Base-by-base conservation (phyloP, 2,329 filamentous ascomycete genomes). In the Paracorniculantispora psalliotae region DNA sequence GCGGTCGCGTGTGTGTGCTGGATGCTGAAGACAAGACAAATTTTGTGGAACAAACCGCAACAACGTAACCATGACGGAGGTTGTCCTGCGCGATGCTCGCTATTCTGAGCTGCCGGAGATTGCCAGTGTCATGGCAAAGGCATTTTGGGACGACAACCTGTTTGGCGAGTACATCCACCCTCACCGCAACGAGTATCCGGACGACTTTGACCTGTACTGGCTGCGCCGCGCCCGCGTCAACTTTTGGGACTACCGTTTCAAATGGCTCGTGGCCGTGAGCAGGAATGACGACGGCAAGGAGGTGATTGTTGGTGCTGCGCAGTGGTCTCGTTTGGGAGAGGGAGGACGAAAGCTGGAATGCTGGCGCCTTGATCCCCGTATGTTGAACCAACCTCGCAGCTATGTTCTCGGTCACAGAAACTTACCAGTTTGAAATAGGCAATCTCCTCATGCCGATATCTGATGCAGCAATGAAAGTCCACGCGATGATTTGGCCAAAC, bases 101-200 rank as follows among this genome's bases (percentile, higher is more conserved):
- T 66, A 61, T 56, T 39, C 57, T 21, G 69, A 71, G 28, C 65
- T 71, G 1, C 63, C 65, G 0, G 64, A 63, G 37, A 66, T 73
- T 49, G 67, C 70, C 10, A 63, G 66, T 62, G 59, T 70, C 10
- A 61, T 69, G 56, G 66, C 72, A 5, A 61, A 61, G 17, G 71
- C 71, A 0, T 75, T 75, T 55, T 66, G 66, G 63, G 64, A 73
- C 7, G 71, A 75, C 28, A 66, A 67, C 12, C 49, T 75, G 7
- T 72, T 72, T 35, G 72, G 71, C 21, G 60, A 67, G 2, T 60
- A 71, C 21, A 71, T 74, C 25, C 69, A 73, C 51, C 72, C 72
- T 3, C 63, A 69, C 56, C 71, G 72, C 21, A 57, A 67, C 4
- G 51, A 69, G 28, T 67, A 68, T 39, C 72, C 72, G 0, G 56